Conservation (phyloP, 108 stramenopile genomes). For the Aurantiochytrium sp. region DNA sequence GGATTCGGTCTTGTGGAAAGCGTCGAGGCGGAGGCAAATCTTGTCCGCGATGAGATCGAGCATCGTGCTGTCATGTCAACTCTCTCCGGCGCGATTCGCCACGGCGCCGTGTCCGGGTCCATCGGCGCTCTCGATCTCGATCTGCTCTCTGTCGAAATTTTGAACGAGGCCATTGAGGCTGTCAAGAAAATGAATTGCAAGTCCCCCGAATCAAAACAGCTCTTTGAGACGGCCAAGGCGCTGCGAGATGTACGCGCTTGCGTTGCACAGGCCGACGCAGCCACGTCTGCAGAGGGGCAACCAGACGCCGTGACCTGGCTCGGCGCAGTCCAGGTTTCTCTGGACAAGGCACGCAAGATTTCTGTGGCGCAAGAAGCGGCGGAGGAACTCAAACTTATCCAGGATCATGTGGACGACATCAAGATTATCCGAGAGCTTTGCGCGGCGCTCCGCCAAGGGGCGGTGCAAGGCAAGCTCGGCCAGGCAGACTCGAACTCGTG, state of each 20-base stretch:
- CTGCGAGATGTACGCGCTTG: neutral
- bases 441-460: neutral
- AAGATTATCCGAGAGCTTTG: neutral
- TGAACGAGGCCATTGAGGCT: neutral
- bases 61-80: neutral
- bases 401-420: constrained; percentile 7
- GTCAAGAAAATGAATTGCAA: neutral
- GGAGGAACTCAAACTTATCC: neutral
- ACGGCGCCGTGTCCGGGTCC: neutral
- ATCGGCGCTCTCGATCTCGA: neutral
- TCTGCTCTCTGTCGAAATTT: neutral
- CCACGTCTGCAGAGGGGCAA: neutral
- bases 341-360: neutral
- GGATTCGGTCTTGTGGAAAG: neutral
- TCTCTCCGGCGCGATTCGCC: neutral
- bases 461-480: neutral
- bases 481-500: neutral
- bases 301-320: neutral
- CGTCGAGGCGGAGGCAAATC: neutral
- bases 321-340: neutral
- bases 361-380: neutral
- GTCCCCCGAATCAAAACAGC: neutral
- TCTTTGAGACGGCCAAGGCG: neutral
- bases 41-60: neutral
- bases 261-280: neutral